A percentile compares a stretch with the other conserved stretches of the same genome.
Evolutionary conservation across 805 yeast species (phyloP).

Genomic region (Candida maesae): DNA sequence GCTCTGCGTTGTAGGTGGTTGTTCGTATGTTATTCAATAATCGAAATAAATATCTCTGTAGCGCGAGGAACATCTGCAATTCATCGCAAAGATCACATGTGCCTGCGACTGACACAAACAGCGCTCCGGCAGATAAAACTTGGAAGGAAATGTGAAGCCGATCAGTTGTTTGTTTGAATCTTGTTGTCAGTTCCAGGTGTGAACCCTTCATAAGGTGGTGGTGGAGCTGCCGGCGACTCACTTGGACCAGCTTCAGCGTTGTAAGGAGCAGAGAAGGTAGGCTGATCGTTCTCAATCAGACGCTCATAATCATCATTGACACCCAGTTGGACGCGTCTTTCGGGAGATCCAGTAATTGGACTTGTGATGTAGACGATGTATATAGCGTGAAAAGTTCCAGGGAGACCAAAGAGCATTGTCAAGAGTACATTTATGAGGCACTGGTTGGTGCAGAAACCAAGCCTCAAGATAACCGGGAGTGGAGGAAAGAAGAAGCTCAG

Average conservation of each 20-base stretch:
- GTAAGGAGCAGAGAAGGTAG: background rate
- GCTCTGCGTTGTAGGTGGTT: too few species aligned
- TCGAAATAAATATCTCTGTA: too few species aligned
- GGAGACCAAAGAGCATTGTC: slow-evolving; percentile 70
- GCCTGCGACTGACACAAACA: too few species aligned
- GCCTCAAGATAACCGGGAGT: slow-evolving; percentile 61
- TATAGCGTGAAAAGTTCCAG: slow-evolving; percentile 67
- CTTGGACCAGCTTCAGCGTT: background rate
- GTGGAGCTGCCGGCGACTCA: slow-evolving; percentile 5
- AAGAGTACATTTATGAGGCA: slow-evolving; percentile 57
- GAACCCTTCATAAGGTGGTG: slow-evolving; percentile 23
- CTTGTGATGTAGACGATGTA: slow-evolving; percentile 40
- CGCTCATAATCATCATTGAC: slow-evolving; percentile 20
- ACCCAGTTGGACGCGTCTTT: slow-evolving; percentile 13
- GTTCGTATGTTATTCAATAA: too few species aligned
- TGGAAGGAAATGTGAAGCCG: too few species aligned
- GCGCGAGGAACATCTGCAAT: too few species aligned
- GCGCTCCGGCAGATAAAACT: too few species aligned
- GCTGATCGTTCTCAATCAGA: slow-evolving; percentile 14
- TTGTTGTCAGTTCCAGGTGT: slow-evolving; percentile 22
- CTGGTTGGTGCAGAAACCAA: slow-evolving; percentile 56
- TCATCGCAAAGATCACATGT: too few species aligned
- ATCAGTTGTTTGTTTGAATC: slow-evolving; percentile 13
- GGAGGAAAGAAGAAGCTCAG: slow-evolving; percentile 71
- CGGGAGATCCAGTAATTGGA: slow-evolving; percentile 18